Conservation (phyloP, 331 rosid species). For the Rosa hybrid region DNA sequence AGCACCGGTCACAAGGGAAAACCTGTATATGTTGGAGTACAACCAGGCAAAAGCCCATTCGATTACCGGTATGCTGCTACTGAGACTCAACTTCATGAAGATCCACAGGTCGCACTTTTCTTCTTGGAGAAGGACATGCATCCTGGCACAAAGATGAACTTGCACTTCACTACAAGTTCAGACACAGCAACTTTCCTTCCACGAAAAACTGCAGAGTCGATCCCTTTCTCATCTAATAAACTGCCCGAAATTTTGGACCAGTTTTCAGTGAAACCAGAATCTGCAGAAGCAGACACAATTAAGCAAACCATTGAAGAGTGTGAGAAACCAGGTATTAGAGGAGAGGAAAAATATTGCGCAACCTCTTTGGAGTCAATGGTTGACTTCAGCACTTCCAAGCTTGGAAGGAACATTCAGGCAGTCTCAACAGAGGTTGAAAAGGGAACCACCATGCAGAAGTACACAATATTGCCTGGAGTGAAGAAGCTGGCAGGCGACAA, state of each 20-base stretch:
- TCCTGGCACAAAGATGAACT: slow-evolving; percentile 35
- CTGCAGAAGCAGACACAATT: slow-evolving; percentile 46
- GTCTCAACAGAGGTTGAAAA: slow-evolving; percentile 58
- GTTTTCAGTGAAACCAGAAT: slow-evolving; percentile 43
- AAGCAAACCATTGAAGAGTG: slow-evolving; percentile 56
- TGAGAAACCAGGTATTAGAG: slow-evolving; percentile 35
- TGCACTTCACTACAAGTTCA: slow-evolving; percentile 52
- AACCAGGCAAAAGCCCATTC: slow-evolving; percentile 28
- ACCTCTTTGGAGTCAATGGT: slow-evolving; percentile 89
- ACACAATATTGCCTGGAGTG: slow-evolving; percentile 37
- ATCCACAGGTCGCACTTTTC: slow-evolving; percentile 62
- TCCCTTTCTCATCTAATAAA: slow-evolving; percentile 69
- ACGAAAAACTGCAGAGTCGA: slow-evolving; percentile 37
- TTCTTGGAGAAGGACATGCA: slow-evolving; percentile 66
- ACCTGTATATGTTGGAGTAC: slow-evolving; percentile 49
- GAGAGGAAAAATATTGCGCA: slow-evolving; percentile 81
- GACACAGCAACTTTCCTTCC: slow-evolving; percentile 45
- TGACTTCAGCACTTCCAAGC: slow-evolving; percentile 66
- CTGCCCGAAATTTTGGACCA: slow-evolving; percentile 31
- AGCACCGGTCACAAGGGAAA: slow-evolving; percentile 53
- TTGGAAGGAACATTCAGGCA: slow-evolving; percentile 52
- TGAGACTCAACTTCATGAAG: slow-evolving; percentile 54
- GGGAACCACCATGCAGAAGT: slow-evolving; percentile 42
- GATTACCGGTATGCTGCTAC: background rate
- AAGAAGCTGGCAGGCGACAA: slow-evolving; percentile 44